These are phyloP conservation scores for Penicillium digitatum DNA, from an alignment of 2,329 filamentous ascomycete species.

Conservation along the genomic window DNA sequence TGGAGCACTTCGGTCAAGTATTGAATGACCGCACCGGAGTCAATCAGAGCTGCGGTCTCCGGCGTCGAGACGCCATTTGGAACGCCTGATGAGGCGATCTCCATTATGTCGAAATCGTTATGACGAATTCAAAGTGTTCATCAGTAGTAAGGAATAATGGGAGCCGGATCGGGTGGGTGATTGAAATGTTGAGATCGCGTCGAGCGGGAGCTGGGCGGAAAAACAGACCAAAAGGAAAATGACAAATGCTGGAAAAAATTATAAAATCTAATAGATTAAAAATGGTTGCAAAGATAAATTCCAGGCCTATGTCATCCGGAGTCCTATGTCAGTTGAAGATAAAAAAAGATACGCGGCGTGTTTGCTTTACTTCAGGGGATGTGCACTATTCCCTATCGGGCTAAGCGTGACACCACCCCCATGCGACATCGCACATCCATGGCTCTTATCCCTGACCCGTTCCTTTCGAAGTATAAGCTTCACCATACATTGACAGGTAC, in stretches of 20 bases:
- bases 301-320: conserved; percentile 3
- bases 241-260: background rate
- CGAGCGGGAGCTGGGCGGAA: background rate
- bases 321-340: conserved; percentile 4
- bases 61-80: conserved; percentile 36
- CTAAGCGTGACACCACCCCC: conserved; percentile 17
- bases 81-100: conserved; percentile 37
- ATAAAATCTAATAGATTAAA: conserved; percentile 19
- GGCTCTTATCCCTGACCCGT: conserved; percentile 13
- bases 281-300: conserved; percentile 10
- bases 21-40: conserved; percentile 66
- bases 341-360: conserved; percentile 23
- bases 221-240: conserved; percentile 1
- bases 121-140: conserved; percentile 26
- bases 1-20: conserved; percentile 68
- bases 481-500: background rate
- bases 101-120: conserved; percentile 34
- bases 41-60: conserved; percentile 45
- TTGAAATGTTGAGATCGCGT: conserved; percentile 22
- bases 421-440: conserved; percentile 17
- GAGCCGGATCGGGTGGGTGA: conserved; percentile 13
- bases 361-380: conserved; percentile 27
- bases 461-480: conserved; percentile 2
- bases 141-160: conserved; percentile 26
- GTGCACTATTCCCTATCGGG: conserved; percentile 13